Conservation (phyloP, 768 basidiomycete genomes). For the Punctularia strigosozonata region DNA sequence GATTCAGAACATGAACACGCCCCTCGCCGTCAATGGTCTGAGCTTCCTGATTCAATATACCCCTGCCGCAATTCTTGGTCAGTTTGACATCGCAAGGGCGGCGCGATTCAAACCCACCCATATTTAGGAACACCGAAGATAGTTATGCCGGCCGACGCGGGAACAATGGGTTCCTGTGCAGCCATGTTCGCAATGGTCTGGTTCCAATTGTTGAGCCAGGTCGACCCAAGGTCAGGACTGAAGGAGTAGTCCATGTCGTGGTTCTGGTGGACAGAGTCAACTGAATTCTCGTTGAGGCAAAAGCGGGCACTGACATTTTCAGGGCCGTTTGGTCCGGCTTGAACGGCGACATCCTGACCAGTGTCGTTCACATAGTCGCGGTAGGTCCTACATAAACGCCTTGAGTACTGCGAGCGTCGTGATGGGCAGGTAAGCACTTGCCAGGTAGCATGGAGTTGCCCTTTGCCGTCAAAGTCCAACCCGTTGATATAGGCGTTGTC, state of each 20-base stretch:
- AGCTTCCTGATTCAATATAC: constrained; percentile 23
- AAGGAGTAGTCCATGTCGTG: constrained; percentile 24
- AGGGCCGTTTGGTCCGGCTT: constrained; percentile 27
- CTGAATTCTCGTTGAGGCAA: not conserved
- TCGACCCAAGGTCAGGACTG: constrained; percentile 17
- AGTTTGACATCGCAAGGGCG: not conserved
- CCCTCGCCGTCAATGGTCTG: constrained; percentile 19
- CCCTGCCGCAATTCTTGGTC: constrained; percentile 7
- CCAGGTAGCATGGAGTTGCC: constrained; percentile 21
- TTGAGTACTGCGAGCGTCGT: not conserved
- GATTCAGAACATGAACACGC: constrained; percentile 21
- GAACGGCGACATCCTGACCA: constrained; percentile 24
- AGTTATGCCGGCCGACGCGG: constrained; percentile 21
- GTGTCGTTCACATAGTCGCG: constrained; percentile 27
- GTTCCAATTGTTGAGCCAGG: constrained; percentile 26
- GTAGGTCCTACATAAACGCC: constrained; percentile 18
- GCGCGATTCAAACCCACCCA: constrained; percentile 13
- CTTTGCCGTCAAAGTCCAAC: constrained; percentile 20
- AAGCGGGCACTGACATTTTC: constrained; percentile 19
- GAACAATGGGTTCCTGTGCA: constrained; percentile 17
- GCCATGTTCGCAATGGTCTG: constrained; percentile 18
- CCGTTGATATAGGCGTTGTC: constrained; percentile 29
- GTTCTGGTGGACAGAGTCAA: constrained; percentile 14
- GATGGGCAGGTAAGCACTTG: constrained; percentile 3
- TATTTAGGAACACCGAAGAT: constrained; percentile 25